Base-by-base conservation (phyloP, 108 stramenopile species). In the Nannochloropsis salina region DNA sequence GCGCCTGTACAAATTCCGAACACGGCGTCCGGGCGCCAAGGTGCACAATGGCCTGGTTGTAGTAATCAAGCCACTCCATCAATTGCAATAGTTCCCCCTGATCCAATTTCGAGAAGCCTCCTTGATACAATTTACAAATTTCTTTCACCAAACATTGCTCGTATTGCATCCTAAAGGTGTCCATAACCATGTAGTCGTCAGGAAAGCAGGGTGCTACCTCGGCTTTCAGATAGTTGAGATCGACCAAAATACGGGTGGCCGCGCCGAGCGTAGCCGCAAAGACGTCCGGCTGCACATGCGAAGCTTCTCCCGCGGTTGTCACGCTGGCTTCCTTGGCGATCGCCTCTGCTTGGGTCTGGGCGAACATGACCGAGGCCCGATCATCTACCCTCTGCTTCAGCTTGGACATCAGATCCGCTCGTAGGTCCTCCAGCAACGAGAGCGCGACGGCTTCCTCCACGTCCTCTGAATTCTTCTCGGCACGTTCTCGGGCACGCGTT, bases 61-160 rank as follows among this genome's bases (percentile, higher is more conserved):
- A 74, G n/a, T 74, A 74, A 74, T n/a, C n/a, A 74, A 74, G 61
- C 61, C 61, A 74, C 61, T 74, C 61, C 61, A 74, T 74, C 61
- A 74, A 74, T n/a, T 74, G 61, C 61, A 74, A 74, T 6, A 74
- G 61, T n/a, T 74, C 61, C n/a, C 61, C 61, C 61, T 74, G 61
- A n/a, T 74, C 61, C 61, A 74, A 74, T n/a, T 74, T 74, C 8
- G 61, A n/a, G 6, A 74, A 74, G 61, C 61, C 61, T 74, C 61
- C n/a, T 6, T 74, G 61, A n/a, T 74, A 74, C 61, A 74, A n/a
- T n/a, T 74, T 74, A 4, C 61, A 15, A 8, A 74, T 74, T n/a
- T 74, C 61, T n/a, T 3, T 74, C 61, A 74, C 61, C 61, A 74
- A 8, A 74, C n/a, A n/a, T n/a, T 2, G 15, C 3, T 74, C 61